Evolutionary conservation across 805 yeast species (phyloP).

Genomic region (Tetrapisispora pingtungensis): DNA sequence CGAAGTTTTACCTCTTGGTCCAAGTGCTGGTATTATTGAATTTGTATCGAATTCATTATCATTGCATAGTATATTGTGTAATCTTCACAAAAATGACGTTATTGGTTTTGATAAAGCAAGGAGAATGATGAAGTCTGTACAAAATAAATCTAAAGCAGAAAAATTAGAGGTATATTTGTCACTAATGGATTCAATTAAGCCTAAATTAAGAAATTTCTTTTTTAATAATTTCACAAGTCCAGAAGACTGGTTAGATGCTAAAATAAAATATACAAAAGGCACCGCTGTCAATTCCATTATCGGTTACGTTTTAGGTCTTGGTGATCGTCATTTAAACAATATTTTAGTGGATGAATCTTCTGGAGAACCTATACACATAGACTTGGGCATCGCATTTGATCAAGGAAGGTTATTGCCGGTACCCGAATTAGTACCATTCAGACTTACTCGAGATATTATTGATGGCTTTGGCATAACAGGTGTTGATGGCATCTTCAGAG

Average conservation of each 20-base stretch:
- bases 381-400: constrained; percentile 92
- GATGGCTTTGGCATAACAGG: constrained; percentile 94
- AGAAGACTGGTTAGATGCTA: constrained; percentile 61
- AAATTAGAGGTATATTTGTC: constrained; percentile 38
- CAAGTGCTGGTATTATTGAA: constrained; percentile 79
- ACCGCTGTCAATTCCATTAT: constrained; percentile 78
- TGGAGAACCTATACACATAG: constrained; percentile 94
- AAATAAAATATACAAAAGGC: constrained; percentile 61
- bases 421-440: constrained; percentile 90
- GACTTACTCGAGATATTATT: constrained; percentile 80
- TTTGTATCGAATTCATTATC: constrained; percentile 74
- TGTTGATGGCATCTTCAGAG: constrained; percentile 62
- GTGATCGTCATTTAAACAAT: constrained; percentile 92
- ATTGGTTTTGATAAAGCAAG: constrained; percentile 51
- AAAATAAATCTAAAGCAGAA: constrained; percentile 34
- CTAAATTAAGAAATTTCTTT: constrained; percentile 65
- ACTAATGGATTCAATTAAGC: constrained; percentile 44
- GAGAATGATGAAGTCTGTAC: constrained; percentile 48
- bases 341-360: constrained; percentile 67
- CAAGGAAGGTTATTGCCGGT: constrained; percentile 76
- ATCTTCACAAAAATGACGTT: constrained; percentile 48
- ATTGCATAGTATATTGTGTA: constrained; percentile 54
- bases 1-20: constrained; percentile 83
- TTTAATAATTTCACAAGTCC: constrained; percentile 56
- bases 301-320: constrained; percentile 83